phyloP scores from a whole-genome alignment of 106 monocot species.

The Chionographis japonica region DNA sequence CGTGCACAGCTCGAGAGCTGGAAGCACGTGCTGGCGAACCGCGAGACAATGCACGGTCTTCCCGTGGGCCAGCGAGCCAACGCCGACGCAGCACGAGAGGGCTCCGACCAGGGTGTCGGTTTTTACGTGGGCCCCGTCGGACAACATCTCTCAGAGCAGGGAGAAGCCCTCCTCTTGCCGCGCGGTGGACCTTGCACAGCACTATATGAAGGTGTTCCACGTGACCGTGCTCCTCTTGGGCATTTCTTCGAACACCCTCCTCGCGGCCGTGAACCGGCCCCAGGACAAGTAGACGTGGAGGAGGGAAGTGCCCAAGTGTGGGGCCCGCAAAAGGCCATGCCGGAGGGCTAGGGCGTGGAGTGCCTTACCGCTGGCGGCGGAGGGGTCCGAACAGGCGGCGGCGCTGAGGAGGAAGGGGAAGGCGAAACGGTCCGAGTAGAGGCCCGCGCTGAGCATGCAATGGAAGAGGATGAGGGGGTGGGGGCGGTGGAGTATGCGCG shows the following conservation, averaged over 20 bases:
- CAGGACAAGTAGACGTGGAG: conserved; percentile 21
- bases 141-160: background rate
- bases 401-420: conserved; percentile 28
- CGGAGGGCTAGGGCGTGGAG: conserved; percentile 26
- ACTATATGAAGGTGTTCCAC: conserved; percentile 9
- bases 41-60: background rate
- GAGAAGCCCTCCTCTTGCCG: background rate
- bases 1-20: conserved; percentile 6
- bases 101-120: conserved; percentile 11
- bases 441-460: conserved; percentile 25
- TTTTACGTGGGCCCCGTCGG: background rate
- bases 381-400: background rate
- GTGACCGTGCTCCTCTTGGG: conserved; percentile 13
- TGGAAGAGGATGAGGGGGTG: conserved; percentile 24
- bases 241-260: conserved; percentile 41
- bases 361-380: background rate
- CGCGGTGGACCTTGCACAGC: background rate
- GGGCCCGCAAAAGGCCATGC: conserved; percentile 9
- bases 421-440: conserved; percentile 28
- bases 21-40: background rate
- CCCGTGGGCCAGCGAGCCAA: background rate
- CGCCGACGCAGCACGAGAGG: conserved; percentile 2
- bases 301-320: conserved; percentile 30
- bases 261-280: conserved; percentile 1
- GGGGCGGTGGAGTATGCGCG: conserved; percentile 24